Evolutionary conservation across 441 rosid genomes (phyloP), one percentile per base, ranked within the genome.

Genomic region (Jatropha multifida): DNA sequence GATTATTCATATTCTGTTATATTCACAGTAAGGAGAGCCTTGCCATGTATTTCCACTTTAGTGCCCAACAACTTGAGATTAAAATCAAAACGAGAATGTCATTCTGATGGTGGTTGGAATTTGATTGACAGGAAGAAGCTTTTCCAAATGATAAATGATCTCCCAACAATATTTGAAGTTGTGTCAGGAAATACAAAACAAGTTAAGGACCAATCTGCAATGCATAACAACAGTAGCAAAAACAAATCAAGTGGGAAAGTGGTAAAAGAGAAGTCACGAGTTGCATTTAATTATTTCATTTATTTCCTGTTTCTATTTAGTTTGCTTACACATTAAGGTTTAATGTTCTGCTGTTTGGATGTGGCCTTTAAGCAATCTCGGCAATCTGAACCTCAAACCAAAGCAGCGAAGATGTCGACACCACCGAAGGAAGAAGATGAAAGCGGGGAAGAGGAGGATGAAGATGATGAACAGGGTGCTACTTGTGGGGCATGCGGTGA

Each of bases 401-500:
- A 85, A 78, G 78, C 84, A 51, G 88, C 77, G 78, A 88, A 86
- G 88, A 78, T 82, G 83, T 74, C 87, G 64, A 82, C 86, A 77
- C 88, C 90, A 65, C 80, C 86, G 8, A 88, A 87, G 82, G 94
- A 90, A 42, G 94, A 96, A 12, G 95, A 83, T 54, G 97, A 86
- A 73, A 91, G 97, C 17, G 97, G 88, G n/a, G 99, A 92, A 40
- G 96, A 89, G 68, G 97, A 91, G 20, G 99, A 90, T 17, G 97
- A 89, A 70, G 94, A 93, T 46, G 94, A 90, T n/a, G 95, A 89
- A 44, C 97, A 90, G 74, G 99, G 93, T 41, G 95, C 98, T 20
- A 83, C 88, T 37, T 95, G 99, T 71, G 98, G 98, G 59, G 98
- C 98, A 13, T 96, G 98, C 59, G 97, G 98, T 66, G 95, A 95